phyloP scores from a whole-genome alignment of 2,329 filamentous ascomycete species.

The Trichoderma brevicompactum region DNA sequence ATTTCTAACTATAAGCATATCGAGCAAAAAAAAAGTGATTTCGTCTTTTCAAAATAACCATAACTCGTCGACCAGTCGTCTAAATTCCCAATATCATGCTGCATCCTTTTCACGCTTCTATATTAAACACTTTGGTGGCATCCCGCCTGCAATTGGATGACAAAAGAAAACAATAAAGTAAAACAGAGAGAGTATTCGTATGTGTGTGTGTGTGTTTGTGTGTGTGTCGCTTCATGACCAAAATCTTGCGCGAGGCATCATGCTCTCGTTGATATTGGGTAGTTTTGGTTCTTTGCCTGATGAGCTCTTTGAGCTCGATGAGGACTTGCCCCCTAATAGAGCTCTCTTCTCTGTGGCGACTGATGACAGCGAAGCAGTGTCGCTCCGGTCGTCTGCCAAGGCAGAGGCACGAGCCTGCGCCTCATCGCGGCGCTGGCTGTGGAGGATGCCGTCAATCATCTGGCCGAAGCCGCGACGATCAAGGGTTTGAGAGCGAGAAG shows the following conservation, averaged over 20 bases:
- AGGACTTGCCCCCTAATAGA: conserved; percentile 14
- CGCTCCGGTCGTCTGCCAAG: background rate
- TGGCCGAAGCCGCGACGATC: conserved; percentile 1
- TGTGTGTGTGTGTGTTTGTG: background rate
- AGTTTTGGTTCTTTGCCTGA: background rate
- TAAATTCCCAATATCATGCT: no score
- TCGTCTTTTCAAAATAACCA: no score
- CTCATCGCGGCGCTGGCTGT: conserved; percentile 20
- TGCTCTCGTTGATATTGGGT: conserved; percentile 3
- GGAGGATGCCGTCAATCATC: conserved; percentile 19
- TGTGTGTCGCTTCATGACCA: background rate
- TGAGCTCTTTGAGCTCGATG: background rate
- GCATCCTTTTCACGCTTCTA: background rate
- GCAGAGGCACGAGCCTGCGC: conserved; percentile 4
- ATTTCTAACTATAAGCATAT: no score
- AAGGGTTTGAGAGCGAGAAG: background rate
- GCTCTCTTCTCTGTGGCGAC: conserved; percentile 23
- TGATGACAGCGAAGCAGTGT: conserved; percentile 24
- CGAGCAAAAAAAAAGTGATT: no score
- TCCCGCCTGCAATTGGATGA: background rate
- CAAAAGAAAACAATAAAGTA: background rate
- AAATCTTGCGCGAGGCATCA: conserved; percentile 3
- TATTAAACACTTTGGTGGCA: background rate
- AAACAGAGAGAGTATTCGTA: background rate
- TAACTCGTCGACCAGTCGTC: no score